A percentile compares a stretch with the other conserved stretches of the same genome.
Evolutionary conservation across 805 yeast genomes (phyloP).

Genomic region (Teunomyces pallodes): DNA sequence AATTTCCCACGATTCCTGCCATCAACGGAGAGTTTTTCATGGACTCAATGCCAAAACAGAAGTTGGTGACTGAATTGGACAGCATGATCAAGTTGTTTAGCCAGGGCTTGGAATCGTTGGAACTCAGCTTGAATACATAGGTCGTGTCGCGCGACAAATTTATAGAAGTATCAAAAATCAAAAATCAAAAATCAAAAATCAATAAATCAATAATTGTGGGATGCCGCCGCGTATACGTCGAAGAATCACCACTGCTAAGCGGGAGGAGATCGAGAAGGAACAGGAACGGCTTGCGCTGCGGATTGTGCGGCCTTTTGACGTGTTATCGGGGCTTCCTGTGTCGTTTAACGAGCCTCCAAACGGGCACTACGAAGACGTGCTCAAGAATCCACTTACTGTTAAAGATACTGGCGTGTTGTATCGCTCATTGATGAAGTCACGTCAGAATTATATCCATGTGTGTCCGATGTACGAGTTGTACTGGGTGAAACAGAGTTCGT

Average conservation of each 20-base stretch:
- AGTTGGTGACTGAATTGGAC: conserved; percentile 37
- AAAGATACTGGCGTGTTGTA: conserved; percentile 73
- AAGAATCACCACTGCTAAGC: conserved; percentile 39
- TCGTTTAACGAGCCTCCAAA: conserved; percentile 64
- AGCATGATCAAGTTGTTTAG: conserved; percentile 35
- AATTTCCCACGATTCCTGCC: conserved; percentile 37
- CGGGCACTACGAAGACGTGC: conserved; percentile 43
- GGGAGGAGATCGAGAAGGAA: conserved; percentile 43
- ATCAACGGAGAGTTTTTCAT: conserved; percentile 36
- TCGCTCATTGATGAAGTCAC: conserved; percentile 68
- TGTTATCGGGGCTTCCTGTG: conserved; percentile 65
- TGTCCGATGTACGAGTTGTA: conserved; percentile 70
- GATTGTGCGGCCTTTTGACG: conserved; percentile 61
- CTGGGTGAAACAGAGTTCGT: conserved; percentile 72
- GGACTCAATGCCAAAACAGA: conserved; percentile 35
- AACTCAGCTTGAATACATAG: conserved; percentile 19
- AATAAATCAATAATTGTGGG: neutral
- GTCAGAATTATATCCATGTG: conserved; percentile 57
- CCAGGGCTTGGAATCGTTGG: conserved; percentile 42
- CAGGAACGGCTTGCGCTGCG: conserved; percentile 33
- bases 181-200: neutral
- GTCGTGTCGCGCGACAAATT: neutral
- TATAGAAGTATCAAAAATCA: neutral
- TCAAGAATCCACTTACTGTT: conserved; percentile 65
- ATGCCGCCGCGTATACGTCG: conserved; percentile 46